Evolutionary conservation across 495 filamentous ascomycete species (phyloP).

Genomic region (Hypomontagnella submonticulosa): DNA sequence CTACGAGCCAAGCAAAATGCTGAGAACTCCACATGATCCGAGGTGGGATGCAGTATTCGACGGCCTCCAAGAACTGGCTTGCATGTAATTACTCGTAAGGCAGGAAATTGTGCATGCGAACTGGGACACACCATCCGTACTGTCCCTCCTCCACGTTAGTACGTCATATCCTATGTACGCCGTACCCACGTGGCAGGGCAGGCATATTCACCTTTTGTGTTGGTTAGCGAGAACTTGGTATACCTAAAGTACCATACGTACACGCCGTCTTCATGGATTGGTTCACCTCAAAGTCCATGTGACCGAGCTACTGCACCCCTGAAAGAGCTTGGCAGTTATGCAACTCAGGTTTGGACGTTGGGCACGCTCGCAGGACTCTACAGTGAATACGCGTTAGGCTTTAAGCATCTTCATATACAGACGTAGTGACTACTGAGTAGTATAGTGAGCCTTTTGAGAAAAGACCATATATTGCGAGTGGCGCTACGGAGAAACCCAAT

Average conservation of each 20-base stretch:
- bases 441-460: conserved; percentile 6
- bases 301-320: conserved; percentile 20
- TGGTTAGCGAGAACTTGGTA: conserved; percentile 14
- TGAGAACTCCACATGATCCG: conserved; percentile 21
- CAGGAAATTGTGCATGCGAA: conserved; percentile 24
- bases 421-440: background rate
- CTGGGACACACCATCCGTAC: conserved; percentile 9
- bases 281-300: conserved; percentile 24
- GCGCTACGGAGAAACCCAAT: background rate
- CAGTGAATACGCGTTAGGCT: conserved; percentile 21
- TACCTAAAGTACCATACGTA: conserved; percentile 31
- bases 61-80: conserved; percentile 21
- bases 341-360: conserved; percentile 27
- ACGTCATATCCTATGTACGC: conserved; percentile 32
- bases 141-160: conserved; percentile 14
- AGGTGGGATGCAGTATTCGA: conserved; percentile 23
- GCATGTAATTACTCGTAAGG: conserved; percentile 19
- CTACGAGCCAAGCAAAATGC: conserved; percentile 4
- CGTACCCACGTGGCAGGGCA: conserved; percentile 38
- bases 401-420: conserved; percentile 4
- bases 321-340: conserved; percentile 30
- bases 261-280: conserved; percentile 17
- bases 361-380: conserved; percentile 37
- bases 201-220: conserved; percentile 21
- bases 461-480: conserved; percentile 2